Evolutionary conservation across 352 stramenopile species (phyloP).

Genomic region (Globisporangium iwayamae): DNA sequence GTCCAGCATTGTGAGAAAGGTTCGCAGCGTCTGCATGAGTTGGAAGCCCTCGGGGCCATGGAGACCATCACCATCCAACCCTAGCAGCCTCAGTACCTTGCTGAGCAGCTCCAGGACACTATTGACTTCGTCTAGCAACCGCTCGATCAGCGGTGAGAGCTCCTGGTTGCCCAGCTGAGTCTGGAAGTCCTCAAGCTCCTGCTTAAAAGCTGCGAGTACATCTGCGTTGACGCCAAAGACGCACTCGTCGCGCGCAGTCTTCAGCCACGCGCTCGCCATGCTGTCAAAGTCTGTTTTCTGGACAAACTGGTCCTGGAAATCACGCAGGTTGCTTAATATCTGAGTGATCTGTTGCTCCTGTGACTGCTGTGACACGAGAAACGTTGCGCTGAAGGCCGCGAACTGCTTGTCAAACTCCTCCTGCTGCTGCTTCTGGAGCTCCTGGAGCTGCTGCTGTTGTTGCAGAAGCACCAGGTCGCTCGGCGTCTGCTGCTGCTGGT

Average conservation of each 20-base stretch:
- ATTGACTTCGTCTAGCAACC: constrained; percentile 30
- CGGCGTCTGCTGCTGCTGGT: constrained; percentile 22
- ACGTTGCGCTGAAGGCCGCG: constrained; percentile 16
- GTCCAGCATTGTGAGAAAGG: constrained; percentile 37
- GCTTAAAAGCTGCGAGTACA: constrained; percentile 28
- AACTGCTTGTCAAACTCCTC: constrained; percentile 27
- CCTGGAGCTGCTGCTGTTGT: background rate
- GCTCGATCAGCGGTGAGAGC: constrained; percentile 20
- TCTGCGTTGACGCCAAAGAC: constrained; percentile 43
- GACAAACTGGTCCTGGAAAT: constrained; percentile 27
- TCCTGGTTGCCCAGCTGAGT: constrained; percentile 23
- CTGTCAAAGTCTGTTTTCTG: constrained; percentile 24
- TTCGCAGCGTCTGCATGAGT: constrained; percentile 45
- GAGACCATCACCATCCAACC: constrained; percentile 11
- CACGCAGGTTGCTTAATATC: constrained; percentile 14
- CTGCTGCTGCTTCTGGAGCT: constrained; percentile 27
- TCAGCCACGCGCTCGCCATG: constrained; percentile 30
- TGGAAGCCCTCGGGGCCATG: constrained; percentile 14
- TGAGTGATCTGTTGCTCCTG: constrained; percentile 27
- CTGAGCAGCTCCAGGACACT: constrained; percentile 32
- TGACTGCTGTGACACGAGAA: constrained; percentile 21
- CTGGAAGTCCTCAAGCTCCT: constrained; percentile 32
- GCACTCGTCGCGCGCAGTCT: constrained; percentile 47
- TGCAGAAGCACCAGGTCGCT: background rate
- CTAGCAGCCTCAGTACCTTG: constrained; percentile 18